A percentile compares a stretch with the other conserved stretches of the same genome.
phyloP scores from a whole-genome alignment of 176 grass and related monocot species.

The Avena insularis region DNA sequence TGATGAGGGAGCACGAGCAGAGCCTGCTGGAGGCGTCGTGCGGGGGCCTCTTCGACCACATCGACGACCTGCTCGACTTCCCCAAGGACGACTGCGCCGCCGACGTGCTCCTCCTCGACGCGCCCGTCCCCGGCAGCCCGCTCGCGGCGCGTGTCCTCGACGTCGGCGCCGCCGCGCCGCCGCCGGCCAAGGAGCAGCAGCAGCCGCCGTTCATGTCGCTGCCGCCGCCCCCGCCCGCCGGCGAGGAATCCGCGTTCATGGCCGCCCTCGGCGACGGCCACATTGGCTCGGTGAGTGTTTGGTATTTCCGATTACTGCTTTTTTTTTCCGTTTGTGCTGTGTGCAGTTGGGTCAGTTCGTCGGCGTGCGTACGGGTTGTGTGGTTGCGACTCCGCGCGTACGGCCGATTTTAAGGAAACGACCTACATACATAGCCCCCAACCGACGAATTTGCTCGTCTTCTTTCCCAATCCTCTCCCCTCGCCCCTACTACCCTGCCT shows the following conservation, averaged over 20 bases:
- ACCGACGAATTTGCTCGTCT: background rate
- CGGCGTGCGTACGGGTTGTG: background rate
- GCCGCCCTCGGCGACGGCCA: conserved; percentile 50
- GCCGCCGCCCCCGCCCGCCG: background rate
- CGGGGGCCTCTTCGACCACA: conserved; percentile 86
- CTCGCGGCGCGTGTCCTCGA: conserved; percentile 57
- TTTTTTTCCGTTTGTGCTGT: background rate
- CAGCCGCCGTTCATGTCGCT: conserved; percentile 3
- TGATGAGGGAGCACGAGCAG: conserved; percentile 70
- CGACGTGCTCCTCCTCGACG: conserved; percentile 77
- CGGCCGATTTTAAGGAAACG: background rate
- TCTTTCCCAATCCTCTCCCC: background rate
- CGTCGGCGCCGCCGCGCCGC: background rate
- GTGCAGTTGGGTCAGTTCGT: conserved; percentile 15
- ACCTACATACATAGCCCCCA: background rate
- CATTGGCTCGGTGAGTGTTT: conserved; percentile 61
- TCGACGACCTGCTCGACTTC: conserved; percentile 94
- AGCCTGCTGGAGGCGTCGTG: conserved; percentile 61
- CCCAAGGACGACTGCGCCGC: conserved; percentile 71
- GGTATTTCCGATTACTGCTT: background rate
- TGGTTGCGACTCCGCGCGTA: background rate
- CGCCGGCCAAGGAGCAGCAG: background rate
- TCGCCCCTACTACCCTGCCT: background rate
- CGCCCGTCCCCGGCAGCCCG: conserved; percentile 49
- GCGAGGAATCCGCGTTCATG: conserved; percentile 29